A percentile compares a stretch with the other conserved stretches of the same genome.
phyloP scores from a whole-genome alignment of 139 green algal genomes.

The Haematococcus lacustris region DNA sequence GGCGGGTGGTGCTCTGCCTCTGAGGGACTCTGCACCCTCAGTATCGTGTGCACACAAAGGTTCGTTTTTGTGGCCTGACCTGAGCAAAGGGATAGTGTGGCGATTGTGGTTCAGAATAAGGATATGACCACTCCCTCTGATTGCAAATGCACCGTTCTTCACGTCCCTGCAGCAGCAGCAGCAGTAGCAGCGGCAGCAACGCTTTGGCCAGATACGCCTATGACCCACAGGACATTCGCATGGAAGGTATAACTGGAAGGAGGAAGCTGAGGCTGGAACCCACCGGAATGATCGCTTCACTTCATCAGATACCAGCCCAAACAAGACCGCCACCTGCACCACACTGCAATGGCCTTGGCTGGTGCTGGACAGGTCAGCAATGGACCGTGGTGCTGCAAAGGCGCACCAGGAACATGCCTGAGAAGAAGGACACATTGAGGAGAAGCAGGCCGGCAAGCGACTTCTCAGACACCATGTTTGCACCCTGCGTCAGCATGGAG shows the following conservation, averaged over 20 bases:
- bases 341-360: too few species aligned
- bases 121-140: conserved; percentile 15
- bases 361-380: too few species aligned
- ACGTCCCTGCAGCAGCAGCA: conserved; percentile 15
- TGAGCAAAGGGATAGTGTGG: conserved; percentile 22
- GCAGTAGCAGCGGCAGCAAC: too few species aligned
- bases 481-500: too few species aligned
- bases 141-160: conserved; percentile 15
- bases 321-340: conserved; percentile 7
- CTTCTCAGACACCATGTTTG: conserved; percentile 10
- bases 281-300: conserved; percentile 7
- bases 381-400: too few species aligned
- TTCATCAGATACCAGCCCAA: conserved; percentile 3
- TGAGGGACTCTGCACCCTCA: too few species aligned
- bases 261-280: too few species aligned
- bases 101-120: conserved; percentile 22
- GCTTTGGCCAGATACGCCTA: too few species aligned
- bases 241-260: too few species aligned
- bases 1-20: too few species aligned
- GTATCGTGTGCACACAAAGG: background rate
- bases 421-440: conserved; percentile 5
- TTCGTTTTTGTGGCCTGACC: conserved; percentile 4
- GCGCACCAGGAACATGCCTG: conserved; percentile 11
- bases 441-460: background rate
- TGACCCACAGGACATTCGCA: too few species aligned